Base-by-base conservation (phyloP, 441 rosid genomes). In the Brassica hybrid region DNA sequence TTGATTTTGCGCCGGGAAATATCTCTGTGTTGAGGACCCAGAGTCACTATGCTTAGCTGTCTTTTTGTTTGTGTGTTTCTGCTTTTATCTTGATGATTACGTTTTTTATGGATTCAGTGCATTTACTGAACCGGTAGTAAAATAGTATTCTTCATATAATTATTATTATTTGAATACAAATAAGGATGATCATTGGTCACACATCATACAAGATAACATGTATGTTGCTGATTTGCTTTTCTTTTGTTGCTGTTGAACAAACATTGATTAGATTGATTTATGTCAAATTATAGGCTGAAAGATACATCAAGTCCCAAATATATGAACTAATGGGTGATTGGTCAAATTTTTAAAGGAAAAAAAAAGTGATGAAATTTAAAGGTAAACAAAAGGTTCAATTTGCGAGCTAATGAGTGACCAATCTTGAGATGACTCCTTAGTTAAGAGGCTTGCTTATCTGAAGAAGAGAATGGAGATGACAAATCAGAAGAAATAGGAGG, bases 101-200 rank as follows among this genome's bases (percentile, higher is more conserved):
- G 27, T 56, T 54, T 54, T 41, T 8, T 21, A 0, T 7, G 34
- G 54, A 65, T 72, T 59, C 70, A 48, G 69, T 65, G 63, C 76
- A 72, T 77, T 77, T 72, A 72, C 76, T 66, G 63, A 77, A 32
- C 21, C 30, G 45, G 58, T 76, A 71, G 4, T 76, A 54, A 69
- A 5, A 27, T 54, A 76, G 1, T 50, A 1, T 21, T 50, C 14
- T 27, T 77, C 62, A 10, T 58, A 64, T 64, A 25, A 56, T 76
- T 70, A 30, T 5, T 30, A 70, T 76, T 70, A 76, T 76, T 45
- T 63, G 6, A 70, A 59, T 6, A 23, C 63, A 13, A 59, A 59
- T 59, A 59, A 59, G 4, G 16, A 23, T 30, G 34, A 30, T 30
- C 34, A 30, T 30, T 30, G 34, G 63, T 21, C 14, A 58, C 16